These are phyloP conservation scores for Kitagawia praeruptora DNA, from an alignment of 129 eudicot species.

Conservation along the genomic window DNA sequence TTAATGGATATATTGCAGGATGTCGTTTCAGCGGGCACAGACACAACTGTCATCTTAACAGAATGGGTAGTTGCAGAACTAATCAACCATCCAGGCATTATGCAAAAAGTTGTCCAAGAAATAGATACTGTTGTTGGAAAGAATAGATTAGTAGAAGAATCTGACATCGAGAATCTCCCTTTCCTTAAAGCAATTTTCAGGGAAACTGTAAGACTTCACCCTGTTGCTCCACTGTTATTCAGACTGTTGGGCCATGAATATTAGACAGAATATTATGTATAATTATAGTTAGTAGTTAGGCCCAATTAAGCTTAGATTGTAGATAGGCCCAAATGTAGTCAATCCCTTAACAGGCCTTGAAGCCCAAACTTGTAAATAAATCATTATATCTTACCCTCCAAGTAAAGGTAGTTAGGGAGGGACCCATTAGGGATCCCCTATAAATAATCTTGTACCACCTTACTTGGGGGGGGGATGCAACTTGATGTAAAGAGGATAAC, in stretches of 20 bases:
- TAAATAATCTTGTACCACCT: too few relatives aligned
- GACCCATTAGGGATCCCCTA: too few relatives aligned
- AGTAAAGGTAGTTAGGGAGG: too few relatives aligned
- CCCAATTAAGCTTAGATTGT: too few relatives aligned
- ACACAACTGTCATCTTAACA: not conserved
- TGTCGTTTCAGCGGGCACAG: not conserved
- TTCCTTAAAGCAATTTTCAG: conserved; percentile 63
- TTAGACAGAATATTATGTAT: too few relatives aligned
- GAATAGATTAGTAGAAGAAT: conserved; percentile 44
- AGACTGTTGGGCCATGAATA: conserved; percentile 15
- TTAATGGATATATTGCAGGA: conserved; percentile 8
- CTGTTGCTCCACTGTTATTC: conserved; percentile 42
- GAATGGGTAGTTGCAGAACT: conserved; percentile 5
- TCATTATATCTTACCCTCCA: too few relatives aligned
- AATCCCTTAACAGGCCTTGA: too few relatives aligned
- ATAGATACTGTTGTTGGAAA: conserved; percentile 23
- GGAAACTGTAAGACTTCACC: conserved; percentile 60
- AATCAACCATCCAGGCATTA: conserved; percentile 3
- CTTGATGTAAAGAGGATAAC: too few relatives aligned
- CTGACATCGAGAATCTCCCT: conserved; percentile 56
- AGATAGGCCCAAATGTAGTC: too few relatives aligned
- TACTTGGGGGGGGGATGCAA: too few relatives aligned
- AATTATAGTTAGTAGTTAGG: too few relatives aligned
- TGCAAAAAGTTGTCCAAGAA: not conserved
- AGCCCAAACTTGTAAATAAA: too few relatives aligned